phyloP scores from a whole-genome alignment of 2,329 filamentous ascomycete genomes.

The Ilyonectria destructans region DNA sequence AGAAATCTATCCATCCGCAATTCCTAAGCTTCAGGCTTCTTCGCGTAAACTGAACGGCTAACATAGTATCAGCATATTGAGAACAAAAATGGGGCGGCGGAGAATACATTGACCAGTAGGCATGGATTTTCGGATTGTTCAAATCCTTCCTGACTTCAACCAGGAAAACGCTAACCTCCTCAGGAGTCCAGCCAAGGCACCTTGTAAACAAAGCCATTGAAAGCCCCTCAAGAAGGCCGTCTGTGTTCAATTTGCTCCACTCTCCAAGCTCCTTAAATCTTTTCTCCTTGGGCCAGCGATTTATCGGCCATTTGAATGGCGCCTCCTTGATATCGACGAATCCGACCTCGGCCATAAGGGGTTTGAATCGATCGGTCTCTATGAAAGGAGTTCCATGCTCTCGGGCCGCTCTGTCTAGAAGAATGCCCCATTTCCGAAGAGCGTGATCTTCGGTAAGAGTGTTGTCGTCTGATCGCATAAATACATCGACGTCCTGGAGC shows the following conservation, averaged over 20 bases:
- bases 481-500: neutral
- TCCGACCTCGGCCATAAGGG: constrained; percentile 12
- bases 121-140: too few species aligned
- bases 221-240: constrained; percentile 16
- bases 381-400: constrained; percentile 10
- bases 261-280: constrained; percentile 29
- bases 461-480: neutral
- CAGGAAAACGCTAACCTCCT: too few species aligned
- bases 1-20: neutral
- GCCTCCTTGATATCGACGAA: constrained; percentile 20
- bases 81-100: too few species aligned
- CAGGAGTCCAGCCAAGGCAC: too few species aligned
- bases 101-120: too few species aligned
- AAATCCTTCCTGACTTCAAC: too few species aligned
- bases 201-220: constrained; percentile 7
- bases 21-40: constrained; percentile 7
- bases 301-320: constrained; percentile 27
- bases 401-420: constrained; percentile 5
- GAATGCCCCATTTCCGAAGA: constrained; percentile 1
- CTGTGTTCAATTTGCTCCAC: constrained; percentile 13
- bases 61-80: too few species aligned
- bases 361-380: constrained; percentile 17
- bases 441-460: neutral
- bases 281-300: constrained; percentile 9
- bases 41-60: too few species aligned